Conservation (phyloP, 2,329 filamentous ascomycete genomes). For the Ophiocordyceps camponoti-floridani region DNA sequence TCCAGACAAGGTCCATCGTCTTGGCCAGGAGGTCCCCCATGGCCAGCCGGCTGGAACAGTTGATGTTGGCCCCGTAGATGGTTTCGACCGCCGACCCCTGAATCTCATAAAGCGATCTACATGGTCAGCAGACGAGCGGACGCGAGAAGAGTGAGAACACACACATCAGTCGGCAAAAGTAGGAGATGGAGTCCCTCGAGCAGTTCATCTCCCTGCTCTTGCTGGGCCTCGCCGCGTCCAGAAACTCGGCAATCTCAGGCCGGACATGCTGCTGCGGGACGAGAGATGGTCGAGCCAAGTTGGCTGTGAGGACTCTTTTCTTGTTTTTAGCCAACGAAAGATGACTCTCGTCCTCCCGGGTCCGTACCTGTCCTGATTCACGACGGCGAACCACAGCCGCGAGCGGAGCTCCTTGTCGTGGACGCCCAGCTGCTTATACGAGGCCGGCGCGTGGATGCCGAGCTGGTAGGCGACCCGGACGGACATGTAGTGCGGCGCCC, state of each 20-base stretch:
- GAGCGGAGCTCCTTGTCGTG: slow-evolving; percentile 10
- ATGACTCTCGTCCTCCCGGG: neutral
- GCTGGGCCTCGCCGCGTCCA: slow-evolving; percentile 1
- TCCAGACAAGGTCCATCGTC: slow-evolving; percentile 6
- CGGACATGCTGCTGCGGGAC: slow-evolving; percentile 4
- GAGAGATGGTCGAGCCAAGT: slow-evolving; percentile 7
- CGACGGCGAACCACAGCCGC: slow-evolving; percentile 12
- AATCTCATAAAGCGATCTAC: slow-evolving; percentile 6
- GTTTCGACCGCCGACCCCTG: slow-evolving; percentile 6
- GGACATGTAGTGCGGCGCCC: slow-evolving; percentile 11
- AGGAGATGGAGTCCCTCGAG: slow-evolving; percentile 2
- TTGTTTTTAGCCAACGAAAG: neutral
- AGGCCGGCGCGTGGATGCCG: slow-evolving; percentile 13
- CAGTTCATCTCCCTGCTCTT: neutral
- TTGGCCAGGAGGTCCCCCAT: slow-evolving; percentile 4
- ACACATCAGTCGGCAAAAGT: slow-evolving; percentile 7
- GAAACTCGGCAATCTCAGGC: slow-evolving; percentile 1
- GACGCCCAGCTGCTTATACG: slow-evolving; percentile 7
- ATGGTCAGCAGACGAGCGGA: neutral
- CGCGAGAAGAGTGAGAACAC: neutral
- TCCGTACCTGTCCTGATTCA: slow-evolving; percentile 12
- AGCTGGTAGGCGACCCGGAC: slow-evolving; percentile 16
- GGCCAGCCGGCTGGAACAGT: slow-evolving; percentile 1
- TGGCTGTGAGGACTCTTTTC: slow-evolving; percentile 6
- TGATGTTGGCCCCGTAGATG: slow-evolving; percentile 7